Base-by-base conservation (phyloP, 192 early-diverging fungal genomes). In the Backusella westeae region DNA sequence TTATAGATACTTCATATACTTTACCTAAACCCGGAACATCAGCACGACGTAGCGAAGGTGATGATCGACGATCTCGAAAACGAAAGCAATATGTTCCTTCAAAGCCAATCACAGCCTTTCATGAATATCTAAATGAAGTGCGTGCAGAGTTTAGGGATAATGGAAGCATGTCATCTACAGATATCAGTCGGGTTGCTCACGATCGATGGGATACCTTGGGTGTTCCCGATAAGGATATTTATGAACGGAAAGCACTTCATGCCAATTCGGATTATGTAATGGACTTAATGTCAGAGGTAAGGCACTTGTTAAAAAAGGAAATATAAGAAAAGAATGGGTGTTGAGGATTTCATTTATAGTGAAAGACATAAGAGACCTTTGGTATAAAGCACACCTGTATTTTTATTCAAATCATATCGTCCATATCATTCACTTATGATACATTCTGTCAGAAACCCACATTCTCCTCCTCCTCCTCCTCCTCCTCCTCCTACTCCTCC, bases 231-330 rank as follows among this genome's bases (percentile, higher is more conserved):
- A 71, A 71, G 12, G 42, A 71, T 44, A 49, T 44, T 17, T 71
- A 71, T 71, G 70, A 71, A 34, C 8, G 70, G 4, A 19, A 42
- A 71, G 70, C 70, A 46, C 42, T 71, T 44, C 70, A 71, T 23
- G 70, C 70, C 9, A 71, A 71, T 32, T 71, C 70, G 5, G 29
- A 71, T 49, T 71, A 71, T 46, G 70, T 71, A 34, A 71, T 71
- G 70, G 23, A 44, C 29, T 63, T 63, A 29, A 63, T 63, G 4
- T 63, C 56, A 63, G 56, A 63, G 56, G 56, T 63, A 63, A n/a
- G 19, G 12, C 4, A 17, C 12, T 44, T 44, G 15, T 32, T 32
- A 32, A 32, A 32, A 44, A 1, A n/a, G 1, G 4, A 5, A 49
- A 8, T 39, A 38, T 38, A 39, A 10, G 38, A 49, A n/a, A 7